Conservation (phyloP, 2,329 filamentous ascomycete genomes). For the Escovopsis sp. region DNA sequence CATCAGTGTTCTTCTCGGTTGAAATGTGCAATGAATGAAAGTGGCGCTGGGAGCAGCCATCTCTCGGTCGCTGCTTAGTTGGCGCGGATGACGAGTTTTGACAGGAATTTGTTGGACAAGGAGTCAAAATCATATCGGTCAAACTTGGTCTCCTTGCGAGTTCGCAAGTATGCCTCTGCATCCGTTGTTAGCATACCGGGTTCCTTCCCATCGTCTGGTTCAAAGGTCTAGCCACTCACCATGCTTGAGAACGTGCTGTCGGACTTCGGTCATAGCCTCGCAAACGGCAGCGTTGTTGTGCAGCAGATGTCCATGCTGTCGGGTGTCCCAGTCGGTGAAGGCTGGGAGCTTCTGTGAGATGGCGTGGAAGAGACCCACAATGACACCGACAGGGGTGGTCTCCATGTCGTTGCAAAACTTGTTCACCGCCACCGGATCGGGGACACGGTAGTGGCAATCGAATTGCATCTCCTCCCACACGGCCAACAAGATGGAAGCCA, state of each 20-base stretch:
- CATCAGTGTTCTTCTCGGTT: conserved; percentile 1
- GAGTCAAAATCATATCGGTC: conserved; percentile 88
- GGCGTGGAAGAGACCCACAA: conserved; percentile 91
- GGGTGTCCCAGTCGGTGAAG: conserved; percentile 87
- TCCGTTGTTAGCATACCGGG: conserved; percentile 11
- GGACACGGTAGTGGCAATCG: conserved; percentile 89
- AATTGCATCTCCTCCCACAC: conserved; percentile 99
- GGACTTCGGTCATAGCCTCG: conserved; percentile 91
- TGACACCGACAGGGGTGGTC: conserved; percentile 85
- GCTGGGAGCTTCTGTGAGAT: conserved; percentile 93
- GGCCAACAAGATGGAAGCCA: conserved; percentile 79
- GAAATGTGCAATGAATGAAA: conserved; percentile 7
- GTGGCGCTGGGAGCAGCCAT: background rate
- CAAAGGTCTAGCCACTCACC: conserved; percentile 41
- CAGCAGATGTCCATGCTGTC: conserved; percentile 78
- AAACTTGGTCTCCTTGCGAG: conserved; percentile 67
- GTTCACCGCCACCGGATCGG: conserved; percentile 67
- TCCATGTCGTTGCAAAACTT: conserved; percentile 98
- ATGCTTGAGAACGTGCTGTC: conserved; percentile 82
- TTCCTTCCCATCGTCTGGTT: background rate
- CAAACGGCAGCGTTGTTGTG: conserved; percentile 87
- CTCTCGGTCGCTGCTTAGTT: conserved; percentile 40
- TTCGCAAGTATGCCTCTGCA: conserved; percentile 72
- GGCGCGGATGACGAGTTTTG: conserved; percentile 88
- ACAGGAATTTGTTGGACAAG: conserved; percentile 92